Conservation (phyloP, 2,329 filamentous ascomycete species). For the Trichoderma lentiforme region DNA sequence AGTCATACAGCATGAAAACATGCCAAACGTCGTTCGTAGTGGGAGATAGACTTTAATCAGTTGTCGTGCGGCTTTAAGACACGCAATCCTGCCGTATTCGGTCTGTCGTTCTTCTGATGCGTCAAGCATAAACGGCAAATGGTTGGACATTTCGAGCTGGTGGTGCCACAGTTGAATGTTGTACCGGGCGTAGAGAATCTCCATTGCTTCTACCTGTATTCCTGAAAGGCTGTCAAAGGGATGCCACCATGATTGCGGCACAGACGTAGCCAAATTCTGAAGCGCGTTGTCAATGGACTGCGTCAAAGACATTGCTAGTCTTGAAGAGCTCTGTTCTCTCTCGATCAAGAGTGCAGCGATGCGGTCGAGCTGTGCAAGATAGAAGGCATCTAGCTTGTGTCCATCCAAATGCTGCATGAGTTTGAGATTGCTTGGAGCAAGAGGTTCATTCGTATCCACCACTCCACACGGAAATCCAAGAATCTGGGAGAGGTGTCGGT, state of each 20-base stretch:
- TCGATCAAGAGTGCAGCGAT: slow-evolving; percentile 4
- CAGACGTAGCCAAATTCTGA: neutral
- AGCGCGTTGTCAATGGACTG: slow-evolving; percentile 6
- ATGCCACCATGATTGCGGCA: slow-evolving; percentile 12
- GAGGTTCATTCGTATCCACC: neutral
- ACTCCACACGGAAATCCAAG: slow-evolving; percentile 8
- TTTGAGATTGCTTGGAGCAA: neutral
- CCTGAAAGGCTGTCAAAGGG: neutral
- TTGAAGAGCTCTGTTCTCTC: neutral
- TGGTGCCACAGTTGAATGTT: slow-evolving; percentile 16
- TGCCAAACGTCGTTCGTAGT: slow-evolving; percentile 8
- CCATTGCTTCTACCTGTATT: neutral
- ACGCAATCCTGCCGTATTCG: slow-evolving; percentile 13
- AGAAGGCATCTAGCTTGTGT: neutral
- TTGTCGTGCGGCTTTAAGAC: slow-evolving; percentile 8
- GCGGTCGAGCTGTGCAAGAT: slow-evolving; percentile 3
- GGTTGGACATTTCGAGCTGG: slow-evolving; percentile 10
- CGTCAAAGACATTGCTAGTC: neutral
- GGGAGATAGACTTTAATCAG: slow-evolving; percentile 9
- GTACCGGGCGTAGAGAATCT: slow-evolving; percentile 6
- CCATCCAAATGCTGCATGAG: neutral
- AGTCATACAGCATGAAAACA: slow-evolving; percentile 14
- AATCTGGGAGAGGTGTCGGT: slow-evolving; percentile 7
- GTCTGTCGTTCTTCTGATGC: neutral
- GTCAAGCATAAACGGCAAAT: slow-evolving; percentile 16